A percentile compares a stretch with the other conserved stretches of the same genome.
Conservation (phyloP, 768 basidiomycete species). For the Mycena crocata region DNA sequence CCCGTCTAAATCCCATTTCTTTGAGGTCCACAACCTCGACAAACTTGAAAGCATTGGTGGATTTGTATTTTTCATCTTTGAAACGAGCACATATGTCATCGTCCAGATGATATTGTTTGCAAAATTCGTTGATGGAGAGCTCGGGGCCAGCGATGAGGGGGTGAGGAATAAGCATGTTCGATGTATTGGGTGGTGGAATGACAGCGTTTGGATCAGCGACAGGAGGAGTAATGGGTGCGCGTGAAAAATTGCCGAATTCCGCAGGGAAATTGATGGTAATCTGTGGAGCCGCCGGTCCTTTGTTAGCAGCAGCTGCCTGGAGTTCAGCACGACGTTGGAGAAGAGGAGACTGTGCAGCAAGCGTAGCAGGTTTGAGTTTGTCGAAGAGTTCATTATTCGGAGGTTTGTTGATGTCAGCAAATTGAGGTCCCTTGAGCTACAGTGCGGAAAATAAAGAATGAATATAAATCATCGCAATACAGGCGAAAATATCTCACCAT, state of each 20-base stretch:
- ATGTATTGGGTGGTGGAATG: neutral
- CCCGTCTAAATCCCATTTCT: slow-evolving; percentile 33
- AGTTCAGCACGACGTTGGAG: neutral
- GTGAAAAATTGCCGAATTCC: neutral
- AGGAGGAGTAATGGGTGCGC: neutral
- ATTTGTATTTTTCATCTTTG: slow-evolving; percentile 19
- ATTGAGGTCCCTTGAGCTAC: neutral
- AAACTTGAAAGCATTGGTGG: slow-evolving; percentile 30
- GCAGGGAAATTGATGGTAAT: slow-evolving; percentile 4
- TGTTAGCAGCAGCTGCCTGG: neutral
- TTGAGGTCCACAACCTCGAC: slow-evolving; percentile 26
- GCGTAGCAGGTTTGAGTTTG: neutral
- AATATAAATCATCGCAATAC: no score
- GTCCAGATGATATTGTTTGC: neutral
- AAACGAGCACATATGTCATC: slow-evolving; percentile 5
- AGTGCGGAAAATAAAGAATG: no score
- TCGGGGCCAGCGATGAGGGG: neutral
- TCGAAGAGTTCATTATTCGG: neutral
- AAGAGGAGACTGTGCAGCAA: neutral
- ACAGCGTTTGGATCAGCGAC: neutral
- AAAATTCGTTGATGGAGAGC: neutral
- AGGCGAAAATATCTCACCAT: neutral
- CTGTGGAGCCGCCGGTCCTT: no score
- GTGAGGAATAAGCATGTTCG: neutral
- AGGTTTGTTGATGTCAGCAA: neutral